Conservation (phyloP, 768 basidiomycete species). For the Boletus rubescentipes region DNA sequence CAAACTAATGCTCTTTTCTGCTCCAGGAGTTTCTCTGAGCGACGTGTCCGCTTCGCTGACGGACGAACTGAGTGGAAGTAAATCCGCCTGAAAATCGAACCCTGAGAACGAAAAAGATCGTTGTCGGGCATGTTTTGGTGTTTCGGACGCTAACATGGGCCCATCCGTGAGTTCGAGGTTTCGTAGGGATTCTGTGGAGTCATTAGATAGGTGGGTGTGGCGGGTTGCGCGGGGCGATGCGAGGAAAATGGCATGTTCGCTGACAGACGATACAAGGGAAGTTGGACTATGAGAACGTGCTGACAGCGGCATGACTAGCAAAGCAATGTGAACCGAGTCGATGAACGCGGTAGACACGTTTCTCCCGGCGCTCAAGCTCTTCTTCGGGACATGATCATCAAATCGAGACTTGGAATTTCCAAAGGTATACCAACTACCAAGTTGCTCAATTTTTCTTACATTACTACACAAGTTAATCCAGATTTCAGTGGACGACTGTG, state of each 20-base stretch:
- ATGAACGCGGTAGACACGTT: too few species aligned
- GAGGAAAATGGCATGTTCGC: constrained; percentile 10
- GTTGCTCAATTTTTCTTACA: too few species aligned
- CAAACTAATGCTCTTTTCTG: constrained; percentile 74
- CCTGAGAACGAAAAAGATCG: constrained; percentile 71
- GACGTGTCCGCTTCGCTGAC: constrained; percentile 65
- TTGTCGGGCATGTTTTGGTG: constrained; percentile 26
- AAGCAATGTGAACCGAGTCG: too few species aligned
- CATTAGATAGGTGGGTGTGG: constrained; percentile 26
- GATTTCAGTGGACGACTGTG: too few species aligned
- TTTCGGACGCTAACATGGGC: constrained; percentile 34
- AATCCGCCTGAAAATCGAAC: constrained; percentile 76
- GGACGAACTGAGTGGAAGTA: constrained; percentile 76
- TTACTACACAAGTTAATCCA: too few species aligned
- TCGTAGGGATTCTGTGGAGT: constrained; percentile 73
- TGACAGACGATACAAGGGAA: constrained; percentile 10
- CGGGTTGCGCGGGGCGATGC: constrained; percentile 1
- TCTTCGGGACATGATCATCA: too few species aligned
- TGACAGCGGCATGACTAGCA: constrained; percentile 26
- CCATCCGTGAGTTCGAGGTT: constrained; percentile 78
- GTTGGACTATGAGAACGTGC: constrained; percentile 17
- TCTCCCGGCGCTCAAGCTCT: too few species aligned
- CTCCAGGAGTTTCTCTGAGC: constrained; percentile 48
- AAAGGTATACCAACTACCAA: too few species aligned
- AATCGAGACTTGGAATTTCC: too few species aligned